These are phyloP conservation scores for Hanseniaspora osmophila DNA, from an alignment of 805 yeast genomes.

Conservation along the genomic window DNA sequence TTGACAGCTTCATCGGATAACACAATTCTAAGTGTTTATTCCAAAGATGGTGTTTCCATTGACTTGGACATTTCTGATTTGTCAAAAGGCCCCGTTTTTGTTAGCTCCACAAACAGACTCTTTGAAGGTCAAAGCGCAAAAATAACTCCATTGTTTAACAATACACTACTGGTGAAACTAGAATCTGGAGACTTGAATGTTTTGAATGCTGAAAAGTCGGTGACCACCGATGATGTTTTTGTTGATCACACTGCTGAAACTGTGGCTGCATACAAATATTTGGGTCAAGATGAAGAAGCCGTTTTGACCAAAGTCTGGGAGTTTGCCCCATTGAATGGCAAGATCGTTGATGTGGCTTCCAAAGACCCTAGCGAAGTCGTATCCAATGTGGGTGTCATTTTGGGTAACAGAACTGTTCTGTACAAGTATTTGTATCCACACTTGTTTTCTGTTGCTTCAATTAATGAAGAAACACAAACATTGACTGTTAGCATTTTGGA, in stretches of 20 bases:
- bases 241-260: slow-evolving; percentile 14
- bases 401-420: slow-evolving; percentile 57
- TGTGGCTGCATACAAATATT: slow-evolving; percentile 14
- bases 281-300: slow-evolving; percentile 5
- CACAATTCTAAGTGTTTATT: slow-evolving; percentile 13
- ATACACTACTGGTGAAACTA: slow-evolving; percentile 8
- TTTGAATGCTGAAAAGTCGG: not conserved
- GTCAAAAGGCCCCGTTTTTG: not conserved
- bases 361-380: slow-evolving; percentile 28
- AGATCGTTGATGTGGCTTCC: slow-evolving; percentile 27
- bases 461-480: slow-evolving; percentile 15
- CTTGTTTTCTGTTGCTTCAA: slow-evolving; percentile 37
- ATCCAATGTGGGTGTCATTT: slow-evolving; percentile 52
- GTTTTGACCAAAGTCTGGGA: slow-evolving; percentile 26
- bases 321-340: slow-evolving; percentile 12
- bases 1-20: slow-evolving; percentile 13
- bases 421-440: slow-evolving; percentile 78
- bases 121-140: not conserved
- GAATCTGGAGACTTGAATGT: slow-evolving; percentile 8
- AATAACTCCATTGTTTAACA: slow-evolving; percentile 1
- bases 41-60: slow-evolving; percentile 19
- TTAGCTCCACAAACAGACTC: not conserved
- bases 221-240: slow-evolving; percentile 13
- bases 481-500: slow-evolving; percentile 48
- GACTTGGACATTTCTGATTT: slow-evolving; percentile 7